These are phyloP conservation scores for Geosmithia morbida DNA, from an alignment of 2,329 filamentous ascomycete species.

Conservation along the genomic window DNA sequence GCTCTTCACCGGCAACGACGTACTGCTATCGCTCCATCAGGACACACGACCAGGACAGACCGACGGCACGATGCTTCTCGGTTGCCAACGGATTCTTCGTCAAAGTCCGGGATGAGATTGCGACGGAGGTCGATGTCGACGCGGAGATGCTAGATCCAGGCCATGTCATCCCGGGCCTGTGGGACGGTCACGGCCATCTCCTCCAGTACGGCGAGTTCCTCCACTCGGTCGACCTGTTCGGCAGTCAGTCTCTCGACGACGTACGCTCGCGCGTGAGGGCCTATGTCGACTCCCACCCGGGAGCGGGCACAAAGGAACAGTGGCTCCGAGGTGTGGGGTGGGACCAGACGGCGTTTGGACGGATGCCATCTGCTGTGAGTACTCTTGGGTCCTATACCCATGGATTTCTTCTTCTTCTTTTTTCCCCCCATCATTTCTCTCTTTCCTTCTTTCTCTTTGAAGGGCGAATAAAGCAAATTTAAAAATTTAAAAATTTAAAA, in stretches of 20 bases:
- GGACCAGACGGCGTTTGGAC: conserved; percentile 52
- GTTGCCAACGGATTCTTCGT: conserved; percentile 36
- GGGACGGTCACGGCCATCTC: conserved; percentile 58
- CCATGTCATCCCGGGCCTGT: conserved; percentile 50
- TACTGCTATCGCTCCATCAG: conserved; percentile 25
- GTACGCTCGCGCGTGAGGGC: conserved; percentile 33
- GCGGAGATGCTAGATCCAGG: no score
- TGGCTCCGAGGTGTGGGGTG: conserved; percentile 58
- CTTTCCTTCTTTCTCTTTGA: neutral
- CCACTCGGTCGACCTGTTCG: conserved; percentile 51
- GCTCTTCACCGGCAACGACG: conserved; percentile 7
- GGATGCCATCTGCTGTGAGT: conserved; percentile 51
- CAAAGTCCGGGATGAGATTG: conserved; percentile 21
- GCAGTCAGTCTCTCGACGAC: conserved; percentile 37
- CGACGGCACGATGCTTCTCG: conserved; percentile 38
- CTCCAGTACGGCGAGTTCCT: conserved; percentile 53
- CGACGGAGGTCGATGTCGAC: conserved; percentile 12
- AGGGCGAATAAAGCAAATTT: no score
- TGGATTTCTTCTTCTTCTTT: no score
- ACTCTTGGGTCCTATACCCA: no score
- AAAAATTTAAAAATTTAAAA: no score
- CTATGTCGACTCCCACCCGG: conserved; percentile 35
- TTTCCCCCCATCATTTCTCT: neutral
- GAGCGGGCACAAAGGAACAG: conserved; percentile 34
- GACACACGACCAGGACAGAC: conserved; percentile 18